Conservation (phyloP, 805 yeast species). For the Blastobotrys robertii region DNA sequence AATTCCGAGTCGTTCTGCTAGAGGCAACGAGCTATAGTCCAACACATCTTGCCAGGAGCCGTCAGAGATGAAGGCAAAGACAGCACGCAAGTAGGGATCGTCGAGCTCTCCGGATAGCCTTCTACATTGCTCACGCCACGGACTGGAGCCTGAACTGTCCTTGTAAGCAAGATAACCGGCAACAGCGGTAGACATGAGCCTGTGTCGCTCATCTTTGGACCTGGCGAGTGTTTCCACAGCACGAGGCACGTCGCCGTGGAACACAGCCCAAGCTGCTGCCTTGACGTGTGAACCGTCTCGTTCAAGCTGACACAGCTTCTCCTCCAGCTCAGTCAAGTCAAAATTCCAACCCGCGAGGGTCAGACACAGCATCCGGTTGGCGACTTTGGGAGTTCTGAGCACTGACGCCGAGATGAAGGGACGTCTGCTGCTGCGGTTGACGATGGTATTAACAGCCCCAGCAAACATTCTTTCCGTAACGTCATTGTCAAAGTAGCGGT, state of each 20-base stretch:
- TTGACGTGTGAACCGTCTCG: slow-evolving; percentile 58
- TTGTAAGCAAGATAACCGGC: slow-evolving; percentile 77
- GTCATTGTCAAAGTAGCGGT: slow-evolving; percentile 7
- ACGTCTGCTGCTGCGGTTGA: slow-evolving; percentile 32
- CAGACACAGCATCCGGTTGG: slow-evolving; percentile 69
- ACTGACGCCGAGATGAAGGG: slow-evolving; percentile 21
- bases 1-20: slow-evolving; percentile 82
- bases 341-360: slow-evolving; percentile 88
- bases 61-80: slow-evolving; percentile 88
- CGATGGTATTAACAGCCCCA: slow-evolving; percentile 44
- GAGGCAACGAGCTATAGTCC: slow-evolving; percentile 80
- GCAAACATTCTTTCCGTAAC: slow-evolving; percentile 35
- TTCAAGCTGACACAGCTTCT: slow-evolving; percentile 48
- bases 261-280: slow-evolving; percentile 98
- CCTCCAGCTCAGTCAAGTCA: slow-evolving; percentile 64
- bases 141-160: slow-evolving; percentile 45
- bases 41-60: slow-evolving; percentile 95
- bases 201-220: slow-evolving; percentile 59
- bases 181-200: slow-evolving; percentile 85
- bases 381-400: slow-evolving; percentile 38
- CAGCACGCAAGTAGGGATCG: slow-evolving; percentile 81
- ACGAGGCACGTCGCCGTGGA: slow-evolving; percentile 74
- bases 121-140: slow-evolving; percentile 93
- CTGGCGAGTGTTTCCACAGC: slow-evolving; percentile 72
- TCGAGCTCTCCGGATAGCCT: slow-evolving; percentile 78